Conservation (phyloP, 2,329 filamentous ascomycete species). For the Colletotrichum plurivorum region DNA sequence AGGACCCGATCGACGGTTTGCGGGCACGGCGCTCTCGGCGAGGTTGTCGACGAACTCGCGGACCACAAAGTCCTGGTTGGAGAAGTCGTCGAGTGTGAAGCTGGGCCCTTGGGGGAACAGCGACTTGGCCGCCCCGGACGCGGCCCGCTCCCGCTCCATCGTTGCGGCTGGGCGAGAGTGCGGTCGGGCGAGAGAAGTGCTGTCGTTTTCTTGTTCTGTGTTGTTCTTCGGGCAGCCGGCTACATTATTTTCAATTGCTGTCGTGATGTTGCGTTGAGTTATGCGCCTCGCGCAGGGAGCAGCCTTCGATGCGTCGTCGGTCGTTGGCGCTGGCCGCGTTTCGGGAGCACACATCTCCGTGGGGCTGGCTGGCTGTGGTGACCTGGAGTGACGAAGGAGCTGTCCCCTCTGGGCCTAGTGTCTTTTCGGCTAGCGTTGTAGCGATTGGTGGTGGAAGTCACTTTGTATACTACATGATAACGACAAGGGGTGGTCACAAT, state of each 20-base stretch:
- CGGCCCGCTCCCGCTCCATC: conserved; percentile 61
- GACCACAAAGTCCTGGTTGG: conserved; percentile 94
- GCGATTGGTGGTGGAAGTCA: conserved; percentile 1
- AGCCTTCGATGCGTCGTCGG: neutral
- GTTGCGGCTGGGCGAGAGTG: conserved; percentile 40
- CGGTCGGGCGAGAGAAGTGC: conserved; percentile 19
- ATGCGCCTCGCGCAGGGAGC: neutral
- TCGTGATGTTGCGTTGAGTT: neutral
- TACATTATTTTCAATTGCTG: conserved; percentile 19
- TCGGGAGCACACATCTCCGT: conserved; percentile 36
- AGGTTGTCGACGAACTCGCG: conserved; percentile 97
- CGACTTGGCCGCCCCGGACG: conserved; percentile 67
- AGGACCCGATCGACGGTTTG: conserved; percentile 82
- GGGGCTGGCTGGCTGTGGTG: neutral
- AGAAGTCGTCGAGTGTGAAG: conserved; percentile 91
- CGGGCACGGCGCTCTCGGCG: conserved; percentile 86
- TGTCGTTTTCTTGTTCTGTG: conserved; percentile 6
- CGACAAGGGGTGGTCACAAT: no score
- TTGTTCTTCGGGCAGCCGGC: conserved; percentile 4
- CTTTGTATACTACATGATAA: neutral
- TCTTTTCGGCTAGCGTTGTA: conserved; percentile 16
- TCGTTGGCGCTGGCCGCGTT: conserved; percentile 7
- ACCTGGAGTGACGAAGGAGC: conserved; percentile 29
- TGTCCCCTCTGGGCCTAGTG: conserved; percentile 11
- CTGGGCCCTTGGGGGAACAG: conserved; percentile 84